Base-by-base conservation (phyloP, 2,329 filamentous ascomycete species). In the Penicillium sp. region DNA sequence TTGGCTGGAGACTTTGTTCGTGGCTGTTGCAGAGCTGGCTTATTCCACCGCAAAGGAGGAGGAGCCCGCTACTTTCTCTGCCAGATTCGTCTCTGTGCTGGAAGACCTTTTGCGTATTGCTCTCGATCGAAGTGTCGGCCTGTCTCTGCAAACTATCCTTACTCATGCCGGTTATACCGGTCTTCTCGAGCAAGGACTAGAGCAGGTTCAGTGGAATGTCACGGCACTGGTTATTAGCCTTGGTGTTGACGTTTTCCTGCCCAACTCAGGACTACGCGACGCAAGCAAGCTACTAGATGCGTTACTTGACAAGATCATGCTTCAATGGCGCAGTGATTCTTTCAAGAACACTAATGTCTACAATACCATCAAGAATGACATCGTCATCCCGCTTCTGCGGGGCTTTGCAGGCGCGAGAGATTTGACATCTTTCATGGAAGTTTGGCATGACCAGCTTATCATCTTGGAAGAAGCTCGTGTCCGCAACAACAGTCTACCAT, bases 1-100 rank as follows among this genome's bases (percentile, higher is more conserved):
- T 15, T 85, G 83, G 82, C 68, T 85, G 54, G 81, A 83, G 68
- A 77, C 76, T 2, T 71, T 83, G n/a, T 84, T 84, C 58, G 75
- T 78, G 26, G 73, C 73, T 33, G 72, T 82, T 47, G 73, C 76
- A 8, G 76, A 81, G 60, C 67, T 77, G 45, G 74, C 76, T 10
- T 80, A 74, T 49, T 78, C 74, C 13, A 72, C 71, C 13, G 68
- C 72, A 17, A 73, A 76, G 50, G 67, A 72, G 13, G 72, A 73
- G 35, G 70, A 70, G 28, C 61, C 63, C 1, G 55, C 63, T 4
- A 66, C 65, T 2, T 71, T 72, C 54, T 69, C 73, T 45, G 58
- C 70, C 35, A 69, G 67, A 3, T 79, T 77, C 58, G 71, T 77
- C 12, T 50, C 59, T 2, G 65, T 78, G 17, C 59, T 81, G 50